Evolutionary conservation across 805 yeast species (phyloP).

Genomic region (Candida peoriensis): DNA sequence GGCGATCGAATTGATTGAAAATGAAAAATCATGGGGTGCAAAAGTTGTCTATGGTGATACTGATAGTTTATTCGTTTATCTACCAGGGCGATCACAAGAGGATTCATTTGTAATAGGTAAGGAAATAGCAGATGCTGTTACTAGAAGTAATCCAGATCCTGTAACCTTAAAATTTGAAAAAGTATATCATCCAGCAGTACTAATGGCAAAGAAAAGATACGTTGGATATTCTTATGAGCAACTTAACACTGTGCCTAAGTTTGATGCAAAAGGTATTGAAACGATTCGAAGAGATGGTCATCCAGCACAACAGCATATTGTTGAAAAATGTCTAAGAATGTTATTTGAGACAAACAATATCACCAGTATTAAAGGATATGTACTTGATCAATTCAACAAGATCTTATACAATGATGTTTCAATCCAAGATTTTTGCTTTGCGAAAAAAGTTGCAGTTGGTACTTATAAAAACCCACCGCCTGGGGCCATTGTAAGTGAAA

Average conservation of each 20-base stretch:
- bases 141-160: slow-evolving; percentile 72
- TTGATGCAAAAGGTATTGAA: slow-evolving; percentile 97
- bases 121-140: slow-evolving; percentile 60
- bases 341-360: slow-evolving; percentile 72
- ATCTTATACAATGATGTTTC: slow-evolving; percentile 59
- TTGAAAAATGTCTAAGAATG: slow-evolving; percentile 60
- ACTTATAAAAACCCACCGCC: slow-evolving; percentile 85
- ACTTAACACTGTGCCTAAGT: slow-evolving; percentile 45
- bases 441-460: slow-evolving; percentile 84
- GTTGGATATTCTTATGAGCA: slow-evolving; percentile 79
- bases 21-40: slow-evolving; percentile 64
- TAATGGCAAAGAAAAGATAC: slow-evolving; percentile 83
- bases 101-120: slow-evolving; percentile 78
- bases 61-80: slow-evolving; percentile 84
- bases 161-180: slow-evolving; percentile 84
- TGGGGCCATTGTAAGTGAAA: slow-evolving; percentile 79
- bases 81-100: slow-evolving; percentile 72
- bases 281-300: slow-evolving; percentile 93
- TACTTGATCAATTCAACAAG: slow-evolving; percentile 60
- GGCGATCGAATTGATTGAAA: slow-evolving; percentile 67
- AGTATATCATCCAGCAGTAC: slow-evolving; percentile 81
- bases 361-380: slow-evolving; percentile 61
- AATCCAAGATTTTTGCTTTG: slow-evolving; percentile 83
- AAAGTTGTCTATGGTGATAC: slow-evolving; percentile 97
- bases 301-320: slow-evolving; percentile 83